Percentiles rank a stretch among this genome's conserved stretches.
Evolutionary conservation across 2,329 filamentous ascomycete species (phyloP).

Genomic region (Xylaria sp.): DNA sequence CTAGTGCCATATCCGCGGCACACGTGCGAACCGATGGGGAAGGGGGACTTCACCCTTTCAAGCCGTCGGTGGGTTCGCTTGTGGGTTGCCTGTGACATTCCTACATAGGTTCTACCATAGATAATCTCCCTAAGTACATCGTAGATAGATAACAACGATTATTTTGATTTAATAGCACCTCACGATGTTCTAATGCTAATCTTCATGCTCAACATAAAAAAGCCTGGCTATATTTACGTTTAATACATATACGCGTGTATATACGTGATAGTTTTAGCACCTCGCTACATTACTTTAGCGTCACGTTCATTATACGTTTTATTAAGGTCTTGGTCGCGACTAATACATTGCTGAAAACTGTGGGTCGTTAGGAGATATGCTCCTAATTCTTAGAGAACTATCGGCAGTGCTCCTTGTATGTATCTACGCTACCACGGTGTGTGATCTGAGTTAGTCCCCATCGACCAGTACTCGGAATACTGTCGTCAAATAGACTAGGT

Average conservation of each 20-base stretch:
- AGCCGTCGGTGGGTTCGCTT: conserved; percentile 19
- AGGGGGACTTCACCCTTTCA: conserved; percentile 18
- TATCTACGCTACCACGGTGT: neutral
- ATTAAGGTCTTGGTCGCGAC: neutral
- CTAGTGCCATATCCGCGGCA: conserved; percentile 1
- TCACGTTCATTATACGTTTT: neutral
- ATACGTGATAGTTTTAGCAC: neutral
- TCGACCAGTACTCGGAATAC: neutral
- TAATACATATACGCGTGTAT: neutral
- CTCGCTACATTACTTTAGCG: neutral
- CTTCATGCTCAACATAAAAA: neutral
- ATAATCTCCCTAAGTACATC: neutral
- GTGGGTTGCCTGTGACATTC: conserved; percentile 5
- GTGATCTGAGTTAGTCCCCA: neutral
- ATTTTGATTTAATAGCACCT: neutral
- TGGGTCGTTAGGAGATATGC: neutral
- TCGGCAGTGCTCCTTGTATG: neutral
- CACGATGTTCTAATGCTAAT: neutral
- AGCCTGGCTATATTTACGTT: neutral
- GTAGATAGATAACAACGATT: neutral
- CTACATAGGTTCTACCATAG: neutral
- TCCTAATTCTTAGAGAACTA: neutral
- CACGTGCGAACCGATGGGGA: conserved; percentile 19
- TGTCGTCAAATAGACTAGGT: neutral
- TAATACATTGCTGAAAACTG: neutral